A percentile compares a stretch with the other conserved stretches of the same genome.
Conservation (phyloP, 345 rosid species). For the Noccaea bulbosa region DNA sequence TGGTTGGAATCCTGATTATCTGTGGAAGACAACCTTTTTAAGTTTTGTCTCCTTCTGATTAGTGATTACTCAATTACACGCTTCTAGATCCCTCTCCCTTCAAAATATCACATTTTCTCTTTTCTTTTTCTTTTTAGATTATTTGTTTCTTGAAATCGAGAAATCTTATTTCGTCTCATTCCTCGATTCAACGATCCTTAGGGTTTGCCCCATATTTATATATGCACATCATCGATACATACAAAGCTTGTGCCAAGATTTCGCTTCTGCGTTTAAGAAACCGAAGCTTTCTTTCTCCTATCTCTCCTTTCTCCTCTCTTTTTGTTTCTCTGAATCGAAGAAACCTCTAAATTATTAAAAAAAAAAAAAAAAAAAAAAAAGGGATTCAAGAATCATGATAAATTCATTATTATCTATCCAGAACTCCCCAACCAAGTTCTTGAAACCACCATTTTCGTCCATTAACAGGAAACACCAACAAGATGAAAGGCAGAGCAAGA, state of each 20-base stretch:
- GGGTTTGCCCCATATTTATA: slow-evolving; percentile 32
- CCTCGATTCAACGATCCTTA: slow-evolving; percentile 38
- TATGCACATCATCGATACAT: slow-evolving; percentile 29
- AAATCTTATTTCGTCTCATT: slow-evolving; percentile 19
- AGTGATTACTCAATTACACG: slow-evolving; percentile 18
- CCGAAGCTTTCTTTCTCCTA: slow-evolving; percentile 9
- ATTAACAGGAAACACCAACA: slow-evolving; percentile 30
- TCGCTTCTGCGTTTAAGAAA: background rate
- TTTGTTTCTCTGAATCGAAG: slow-evolving; percentile 16
- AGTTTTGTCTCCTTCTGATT: slow-evolving; percentile 31
- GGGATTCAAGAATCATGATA: slow-evolving; percentile 23
- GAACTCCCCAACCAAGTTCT: slow-evolving; percentile 33
- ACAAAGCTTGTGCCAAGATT: slow-evolving; percentile 26
- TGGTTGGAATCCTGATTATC: slow-evolving; percentile 13
- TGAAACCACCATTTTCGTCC: slow-evolving; percentile 14
- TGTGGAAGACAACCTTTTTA: slow-evolving; percentile 32
- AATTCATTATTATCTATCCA: slow-evolving; percentile 36
- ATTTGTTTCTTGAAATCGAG: background rate
- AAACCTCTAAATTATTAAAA: background rate
- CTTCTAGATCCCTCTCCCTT: slow-evolving; percentile 37
- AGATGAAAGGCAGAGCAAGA: slow-evolving; percentile 9
- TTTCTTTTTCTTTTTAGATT: background rate
- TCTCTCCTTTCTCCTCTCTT: slow-evolving; percentile 16
- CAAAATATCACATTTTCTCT: slow-evolving; percentile 8
- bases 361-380: too few relatives aligned